Evolutionary conservation across 1,284 basidiomycete species (phyloP).

Genomic region (Meira miltonrushii): DNA sequence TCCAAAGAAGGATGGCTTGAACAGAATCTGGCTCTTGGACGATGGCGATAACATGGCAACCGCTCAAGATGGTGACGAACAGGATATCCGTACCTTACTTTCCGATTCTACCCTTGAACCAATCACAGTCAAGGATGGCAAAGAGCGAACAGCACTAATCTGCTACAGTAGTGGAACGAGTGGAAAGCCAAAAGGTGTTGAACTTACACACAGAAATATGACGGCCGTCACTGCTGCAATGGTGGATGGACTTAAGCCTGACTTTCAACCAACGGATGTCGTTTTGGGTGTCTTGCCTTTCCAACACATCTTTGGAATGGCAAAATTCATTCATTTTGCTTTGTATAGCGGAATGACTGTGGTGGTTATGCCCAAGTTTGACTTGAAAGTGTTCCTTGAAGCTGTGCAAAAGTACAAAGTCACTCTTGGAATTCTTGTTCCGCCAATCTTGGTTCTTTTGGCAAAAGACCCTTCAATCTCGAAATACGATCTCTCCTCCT

Average conservation of each 20-base stretch:
- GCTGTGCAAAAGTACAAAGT: constrained; percentile 65
- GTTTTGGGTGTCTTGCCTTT: constrained; percentile 38
- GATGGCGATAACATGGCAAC: constrained; percentile 35
- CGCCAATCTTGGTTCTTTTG: constrained; percentile 73
- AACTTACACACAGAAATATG: constrained; percentile 44
- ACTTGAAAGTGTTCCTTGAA: constrained; percentile 66
- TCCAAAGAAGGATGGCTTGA: constrained; percentile 14
- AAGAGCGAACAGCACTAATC: constrained; percentile 30
- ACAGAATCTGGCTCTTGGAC: constrained; percentile 42
- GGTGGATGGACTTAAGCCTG: constrained; percentile 16
- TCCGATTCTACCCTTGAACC: constrained; percentile 22
- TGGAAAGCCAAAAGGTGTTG: constrained; percentile 49
- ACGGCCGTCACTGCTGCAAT: constrained; percentile 31
- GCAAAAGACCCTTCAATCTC: constrained; percentile 70
- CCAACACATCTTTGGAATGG: constrained; percentile 54
- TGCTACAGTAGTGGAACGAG: constrained; percentile 47
- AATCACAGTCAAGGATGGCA: constrained; percentile 28
- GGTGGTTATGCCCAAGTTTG: constrained; percentile 68
- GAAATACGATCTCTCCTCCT: constrained; percentile 65
- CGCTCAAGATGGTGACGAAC: constrained; percentile 25
- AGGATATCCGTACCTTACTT: constrained; percentile 28
- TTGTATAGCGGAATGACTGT: constrained; percentile 61
- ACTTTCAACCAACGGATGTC: constrained; percentile 24
- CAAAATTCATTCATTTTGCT: constrained; percentile 63
- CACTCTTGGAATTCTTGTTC: constrained; percentile 67